Evolutionary conservation across 768 basidiomycete genomes (phyloP), one percentile per base, ranked within the genome.

Genomic region (Russula lepida): DNA sequence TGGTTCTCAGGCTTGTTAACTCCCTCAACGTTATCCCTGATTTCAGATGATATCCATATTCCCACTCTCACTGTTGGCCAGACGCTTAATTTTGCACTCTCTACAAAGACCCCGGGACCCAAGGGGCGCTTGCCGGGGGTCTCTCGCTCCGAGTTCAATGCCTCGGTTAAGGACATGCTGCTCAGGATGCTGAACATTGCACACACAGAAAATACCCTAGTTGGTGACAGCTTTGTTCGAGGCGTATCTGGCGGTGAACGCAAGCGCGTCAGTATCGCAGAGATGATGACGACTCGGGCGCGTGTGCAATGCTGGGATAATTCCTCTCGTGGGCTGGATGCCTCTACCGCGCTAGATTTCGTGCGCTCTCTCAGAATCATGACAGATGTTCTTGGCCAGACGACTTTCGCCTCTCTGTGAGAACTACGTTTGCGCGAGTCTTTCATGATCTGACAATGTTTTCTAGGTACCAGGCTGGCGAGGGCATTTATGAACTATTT

Each of bases 281-380:
- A 94, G 72, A 91, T 90, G 82, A 87, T 92, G 82, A 81, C 88
- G 1, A 88, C 87, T 3, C 85, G 89, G 49, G 89, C 89, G 13
- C 85, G 86, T 32, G 81, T 92, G 4, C 85, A 91, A 66, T 85
- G 84, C 62, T 92, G 89, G 87, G 89, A 92, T 70, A 92, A 88
- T 71, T 86, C 86, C 0, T 92, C 92, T 11, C 78, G 87, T 58
- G 89, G 90, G 23, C 74, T 91, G 54, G 89, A 92, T 65, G 90
- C 92, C 0, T 91, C 89, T 5, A 95, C 92, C 13, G 92, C 92
- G 0, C 77, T 93, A 43, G 93, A 95, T 69, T 95, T 92, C 66
- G 83, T 81, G 58, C 89, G 84, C 73, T 84, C 85, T 52, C 75
- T 95, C 52, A 80, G 92, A 21, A 76, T 93, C 43, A 84, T 91